phyloP scores from a whole-genome alignment of 495 filamentous ascomycete genomes.

The Annulohypoxylon nitens region DNA sequence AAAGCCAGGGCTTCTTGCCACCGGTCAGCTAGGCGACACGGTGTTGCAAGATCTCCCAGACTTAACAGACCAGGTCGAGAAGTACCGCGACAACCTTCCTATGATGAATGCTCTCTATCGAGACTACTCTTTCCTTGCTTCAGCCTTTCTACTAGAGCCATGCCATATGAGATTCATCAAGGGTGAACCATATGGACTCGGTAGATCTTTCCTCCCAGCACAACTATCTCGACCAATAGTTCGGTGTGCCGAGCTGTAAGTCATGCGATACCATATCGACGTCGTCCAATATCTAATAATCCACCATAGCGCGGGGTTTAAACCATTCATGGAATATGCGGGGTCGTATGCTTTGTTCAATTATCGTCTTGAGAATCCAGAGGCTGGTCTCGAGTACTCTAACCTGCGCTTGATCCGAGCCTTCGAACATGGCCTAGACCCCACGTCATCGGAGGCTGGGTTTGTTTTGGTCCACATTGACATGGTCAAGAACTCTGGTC shows the following conservation, averaged over 20 bases:
- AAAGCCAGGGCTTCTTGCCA: slow-evolving; percentile 80
- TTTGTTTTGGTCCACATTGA: slow-evolving; percentile 87
- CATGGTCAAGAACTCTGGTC: slow-evolving; percentile 83
- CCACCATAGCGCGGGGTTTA: slow-evolving; percentile 69
- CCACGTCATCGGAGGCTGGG: slow-evolving; percentile 88
- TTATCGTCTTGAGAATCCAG: slow-evolving; percentile 77
- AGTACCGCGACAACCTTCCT: slow-evolving; percentile 75
- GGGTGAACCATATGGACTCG: slow-evolving; percentile 80
- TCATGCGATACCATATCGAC: background rate
- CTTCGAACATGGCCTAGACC: slow-evolving; percentile 88
- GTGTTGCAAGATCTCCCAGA: slow-evolving; percentile 77
- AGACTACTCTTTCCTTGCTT: slow-evolving; percentile 91
- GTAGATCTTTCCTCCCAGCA: slow-evolving; percentile 74
- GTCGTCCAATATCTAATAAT: slow-evolving; percentile 17
- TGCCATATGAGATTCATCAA: slow-evolving; percentile 80
- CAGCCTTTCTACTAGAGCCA: slow-evolving; percentile 92
- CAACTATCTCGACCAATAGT: slow-evolving; percentile 80
- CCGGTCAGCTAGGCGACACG: slow-evolving; percentile 75
- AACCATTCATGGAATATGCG: slow-evolving; percentile 96
- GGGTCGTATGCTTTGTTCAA: slow-evolving; percentile 93
- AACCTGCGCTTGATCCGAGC: slow-evolving; percentile 89
- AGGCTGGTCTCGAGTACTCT: slow-evolving; percentile 74
- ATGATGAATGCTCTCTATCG: slow-evolving; percentile 86
- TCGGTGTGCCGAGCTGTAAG: slow-evolving; percentile 82
- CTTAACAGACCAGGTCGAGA: slow-evolving; percentile 76